Evolutionary conservation across 2,329 filamentous ascomycete genomes (phyloP), one percentile per base, ranked within the genome.

Genomic region (Cladophialophora psammophila): DNA sequence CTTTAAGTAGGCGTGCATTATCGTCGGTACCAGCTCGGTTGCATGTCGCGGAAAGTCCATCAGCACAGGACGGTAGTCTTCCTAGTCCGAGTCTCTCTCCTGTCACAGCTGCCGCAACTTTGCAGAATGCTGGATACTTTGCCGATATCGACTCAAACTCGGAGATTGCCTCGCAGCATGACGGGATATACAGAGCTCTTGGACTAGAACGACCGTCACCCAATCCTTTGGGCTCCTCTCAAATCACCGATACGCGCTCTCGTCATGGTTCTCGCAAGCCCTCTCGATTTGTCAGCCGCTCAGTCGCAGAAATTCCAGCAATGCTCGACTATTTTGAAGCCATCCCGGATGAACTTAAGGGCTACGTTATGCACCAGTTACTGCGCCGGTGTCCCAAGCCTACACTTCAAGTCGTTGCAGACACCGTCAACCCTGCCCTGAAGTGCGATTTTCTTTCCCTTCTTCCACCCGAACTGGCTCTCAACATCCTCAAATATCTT

Each of bases 351-450:
- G 91, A 95, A 74, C 89, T 99, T 86, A 95, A 99, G 80, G 91
- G 91, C 0, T 96, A 96, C 76, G 90, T 99, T 80, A 96, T 99
- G 89, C 98, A 96, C 76, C 94, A 99, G 76, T 88, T 99, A 63
- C 85, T 99, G 32, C 90, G 92, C 64, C 87, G 95, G 55, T 98
- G 94, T 75, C 88, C 93, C 5, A 91, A 96, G 72, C 90, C 93
- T 50, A 97, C 94, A 0, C 84, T 99, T 5, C 93, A 95, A 75
- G 90, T 96, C 63, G 90, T 99, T 63, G 93, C 94, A 40, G 90
- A 93, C 72, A 89, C 93, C 13, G 94, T 99, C 71, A 97, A 97
- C 75, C 95, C 95, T 7, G 93, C 94, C 0, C 80, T 99, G 64
- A 97, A 97, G 78, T 96, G 93, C 76, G 95, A 99, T 77, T 97